These are phyloP conservation scores for Calocera viscosa DNA, from an alignment of 768 basidiomycete species.

Conservation along the genomic window DNA sequence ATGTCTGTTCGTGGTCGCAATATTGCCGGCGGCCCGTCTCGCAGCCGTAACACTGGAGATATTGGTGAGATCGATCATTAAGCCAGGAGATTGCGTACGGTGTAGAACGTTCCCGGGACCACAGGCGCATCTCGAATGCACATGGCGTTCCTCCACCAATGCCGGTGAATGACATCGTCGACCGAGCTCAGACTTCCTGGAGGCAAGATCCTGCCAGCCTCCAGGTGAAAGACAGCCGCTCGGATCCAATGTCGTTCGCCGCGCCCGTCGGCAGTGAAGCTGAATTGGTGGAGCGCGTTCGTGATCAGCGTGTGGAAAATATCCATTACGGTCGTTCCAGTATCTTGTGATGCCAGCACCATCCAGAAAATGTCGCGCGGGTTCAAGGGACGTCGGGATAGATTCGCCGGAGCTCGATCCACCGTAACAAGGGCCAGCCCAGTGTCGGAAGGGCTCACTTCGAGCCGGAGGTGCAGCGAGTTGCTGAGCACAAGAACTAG, in stretches of 20 bases:
- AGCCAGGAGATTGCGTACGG: not conserved
- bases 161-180: not conserved
- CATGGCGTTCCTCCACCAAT: not conserved
- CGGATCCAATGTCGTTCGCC: not conserved
- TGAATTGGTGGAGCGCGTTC: not conserved
- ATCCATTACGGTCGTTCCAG: not conserved
- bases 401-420: not conserved
- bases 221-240: not conserved
- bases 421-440: not conserved
- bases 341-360: not conserved
- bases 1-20: not conserved
- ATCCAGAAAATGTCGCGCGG: not conserved
- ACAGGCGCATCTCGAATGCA: not conserved
- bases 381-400: not conserved
- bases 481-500: not conserved
- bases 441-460: not conserved
- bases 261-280: not conserved
- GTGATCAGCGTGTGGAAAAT: not conserved
- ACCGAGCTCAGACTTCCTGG: not conserved
- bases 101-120: not conserved
- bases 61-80: not conserved
- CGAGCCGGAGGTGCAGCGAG: not conserved
- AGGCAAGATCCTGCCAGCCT: not conserved
- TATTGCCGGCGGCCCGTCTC: not conserved
- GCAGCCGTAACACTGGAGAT: not conserved